Percentiles rank a stretch among this genome's conserved stretches.
Conservation (phyloP, 228 moss, liverwort and hornwort genomes). For the Sphagnum fallax region DNA sequence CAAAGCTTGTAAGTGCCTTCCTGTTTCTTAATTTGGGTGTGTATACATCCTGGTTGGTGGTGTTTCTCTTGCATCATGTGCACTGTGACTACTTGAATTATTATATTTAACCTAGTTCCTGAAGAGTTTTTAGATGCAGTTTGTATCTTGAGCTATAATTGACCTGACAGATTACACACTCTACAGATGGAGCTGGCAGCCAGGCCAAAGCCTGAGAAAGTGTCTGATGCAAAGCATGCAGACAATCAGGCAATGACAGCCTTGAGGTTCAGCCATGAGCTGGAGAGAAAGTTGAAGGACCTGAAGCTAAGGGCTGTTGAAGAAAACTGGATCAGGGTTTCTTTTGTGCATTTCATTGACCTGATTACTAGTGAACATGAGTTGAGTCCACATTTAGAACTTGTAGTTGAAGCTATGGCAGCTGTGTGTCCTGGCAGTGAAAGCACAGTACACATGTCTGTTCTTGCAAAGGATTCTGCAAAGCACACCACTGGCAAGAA, state of each 20-base stretch:
- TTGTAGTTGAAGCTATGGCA: slow-evolving; percentile 51
- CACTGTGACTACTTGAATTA: no score
- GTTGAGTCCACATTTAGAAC: slow-evolving; percentile 38
- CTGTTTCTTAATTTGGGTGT: no score
- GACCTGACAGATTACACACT: no score
- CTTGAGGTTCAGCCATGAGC: slow-evolving; percentile 38
- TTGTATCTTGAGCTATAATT: no score
- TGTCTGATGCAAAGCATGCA: slow-evolving; percentile 20
- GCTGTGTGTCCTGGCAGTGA: slow-evolving; percentile 58
- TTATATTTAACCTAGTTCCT: no score
- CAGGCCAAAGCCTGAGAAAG: slow-evolving; percentile 33
- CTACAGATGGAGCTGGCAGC: slow-evolving; percentile 41
- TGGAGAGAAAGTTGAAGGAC: slow-evolving; percentile 41
- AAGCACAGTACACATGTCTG: slow-evolving; percentile 60
- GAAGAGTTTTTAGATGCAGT: no score
- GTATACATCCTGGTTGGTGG: no score
- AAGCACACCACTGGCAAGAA: slow-evolving; percentile 60
- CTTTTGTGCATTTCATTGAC: slow-evolving; percentile 46
- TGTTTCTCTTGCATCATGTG: no score
- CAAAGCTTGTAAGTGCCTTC: slow-evolving; percentile 30
- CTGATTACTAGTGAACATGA: slow-evolving; percentile 49
- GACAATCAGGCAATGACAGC: slow-evolving; percentile 35
- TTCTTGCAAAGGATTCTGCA: slow-evolving; percentile 55
- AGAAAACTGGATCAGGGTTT: slow-evolving; percentile 69
- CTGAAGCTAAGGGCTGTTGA: slow-evolving; percentile 45